Evolutionary conservation across 1,284 basidiomycete species (phyloP).

Genomic region (Earliella scabrosa): DNA sequence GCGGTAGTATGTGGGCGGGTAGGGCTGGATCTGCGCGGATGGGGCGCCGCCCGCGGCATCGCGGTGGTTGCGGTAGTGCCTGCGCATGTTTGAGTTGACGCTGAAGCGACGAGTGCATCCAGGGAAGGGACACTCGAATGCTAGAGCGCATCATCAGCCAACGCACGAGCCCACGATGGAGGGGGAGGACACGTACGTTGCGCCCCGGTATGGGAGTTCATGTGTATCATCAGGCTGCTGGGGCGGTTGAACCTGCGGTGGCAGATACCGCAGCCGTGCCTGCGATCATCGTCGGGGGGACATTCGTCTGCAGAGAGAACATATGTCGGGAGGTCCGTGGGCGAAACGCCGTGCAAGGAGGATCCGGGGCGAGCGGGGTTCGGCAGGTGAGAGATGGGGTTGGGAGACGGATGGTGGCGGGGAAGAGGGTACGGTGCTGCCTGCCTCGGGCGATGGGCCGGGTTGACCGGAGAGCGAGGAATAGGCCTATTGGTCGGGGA

Average conservation of each 20-base stretch:
- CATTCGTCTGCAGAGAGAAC: constrained; percentile 21
- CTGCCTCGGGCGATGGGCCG: background rate
- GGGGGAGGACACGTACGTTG: constrained; percentile 54
- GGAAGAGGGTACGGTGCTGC: background rate
- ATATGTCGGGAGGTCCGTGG: constrained; percentile 14
- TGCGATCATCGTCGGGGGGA: constrained; percentile 42
- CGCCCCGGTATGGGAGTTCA: constrained; percentile 78
- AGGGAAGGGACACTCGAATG: constrained; percentile 73
- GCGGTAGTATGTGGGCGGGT: constrained; percentile 6
- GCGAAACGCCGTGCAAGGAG: constrained; percentile 2
- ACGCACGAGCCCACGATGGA: constrained; percentile 1
- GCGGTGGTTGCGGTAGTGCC: constrained; percentile 72
- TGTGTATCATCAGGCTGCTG: constrained; percentile 75
- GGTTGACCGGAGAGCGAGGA: background rate
- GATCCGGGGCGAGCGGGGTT: background rate
- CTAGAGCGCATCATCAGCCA: constrained; percentile 39
- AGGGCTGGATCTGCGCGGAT: background rate
- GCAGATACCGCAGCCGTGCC: constrained; percentile 69
- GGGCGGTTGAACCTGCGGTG: constrained; percentile 77
- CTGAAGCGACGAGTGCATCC: constrained; percentile 79
- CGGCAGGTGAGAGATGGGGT: background rate
- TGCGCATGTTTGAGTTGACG: constrained; percentile 82
- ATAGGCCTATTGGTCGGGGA: background rate
- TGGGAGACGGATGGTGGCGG: background rate
- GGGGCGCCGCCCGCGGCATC: constrained; percentile 7